Evolutionary conservation across 1,284 basidiomycete species (phyloP).

Genomic region (Phlebopus sp.): DNA sequence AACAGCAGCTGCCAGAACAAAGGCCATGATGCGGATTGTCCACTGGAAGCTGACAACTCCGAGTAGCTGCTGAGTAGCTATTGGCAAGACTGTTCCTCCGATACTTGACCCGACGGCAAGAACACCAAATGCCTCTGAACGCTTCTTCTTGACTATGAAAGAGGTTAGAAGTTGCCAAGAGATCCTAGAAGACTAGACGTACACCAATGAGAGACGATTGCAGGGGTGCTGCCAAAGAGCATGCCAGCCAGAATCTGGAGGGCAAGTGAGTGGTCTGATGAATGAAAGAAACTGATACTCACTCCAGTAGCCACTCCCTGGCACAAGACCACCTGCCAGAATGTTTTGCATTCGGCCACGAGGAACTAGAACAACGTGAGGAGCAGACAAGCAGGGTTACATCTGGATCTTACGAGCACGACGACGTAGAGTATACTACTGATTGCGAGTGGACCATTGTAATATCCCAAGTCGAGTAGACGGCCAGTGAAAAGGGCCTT

Average conservation of each 20-base stretch:
- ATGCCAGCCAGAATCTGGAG: slow-evolving; percentile 21
- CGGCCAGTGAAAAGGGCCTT: slow-evolving; percentile 14
- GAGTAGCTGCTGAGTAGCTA: slow-evolving; percentile 37
- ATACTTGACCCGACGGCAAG: slow-evolving; percentile 38
- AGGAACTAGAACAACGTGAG: slow-evolving; percentile 45
- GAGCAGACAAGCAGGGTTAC: slow-evolving; percentile 33
- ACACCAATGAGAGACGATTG: slow-evolving; percentile 44
- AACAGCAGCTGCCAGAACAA: slow-evolving; percentile 34
- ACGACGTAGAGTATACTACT: slow-evolving; percentile 53
- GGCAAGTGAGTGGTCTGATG: neutral
- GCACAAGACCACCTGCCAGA: slow-evolving; percentile 47
- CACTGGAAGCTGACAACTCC: slow-evolving; percentile 35
- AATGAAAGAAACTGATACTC: slow-evolving; percentile 5
- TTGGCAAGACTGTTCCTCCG: slow-evolving; percentile 40
- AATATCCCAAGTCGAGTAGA: slow-evolving; percentile 13
- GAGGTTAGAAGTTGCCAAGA: neutral
- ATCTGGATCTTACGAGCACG: slow-evolving; percentile 36
- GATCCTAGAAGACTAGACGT: neutral
- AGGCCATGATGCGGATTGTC: slow-evolving; percentile 43
- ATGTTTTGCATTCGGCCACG: slow-evolving; percentile 43
- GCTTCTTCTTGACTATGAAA: slow-evolving; percentile 28
- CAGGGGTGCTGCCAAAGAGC: slow-evolving; percentile 41
- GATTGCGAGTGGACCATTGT: slow-evolving; percentile 31
- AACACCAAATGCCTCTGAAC: slow-evolving; percentile 37
- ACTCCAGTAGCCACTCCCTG: slow-evolving; percentile 44